These are phyloP conservation scores for Naegleria lovaniensis DNA, from an alignment of 208 protist genomes.

Conservation along the genomic window DNA sequence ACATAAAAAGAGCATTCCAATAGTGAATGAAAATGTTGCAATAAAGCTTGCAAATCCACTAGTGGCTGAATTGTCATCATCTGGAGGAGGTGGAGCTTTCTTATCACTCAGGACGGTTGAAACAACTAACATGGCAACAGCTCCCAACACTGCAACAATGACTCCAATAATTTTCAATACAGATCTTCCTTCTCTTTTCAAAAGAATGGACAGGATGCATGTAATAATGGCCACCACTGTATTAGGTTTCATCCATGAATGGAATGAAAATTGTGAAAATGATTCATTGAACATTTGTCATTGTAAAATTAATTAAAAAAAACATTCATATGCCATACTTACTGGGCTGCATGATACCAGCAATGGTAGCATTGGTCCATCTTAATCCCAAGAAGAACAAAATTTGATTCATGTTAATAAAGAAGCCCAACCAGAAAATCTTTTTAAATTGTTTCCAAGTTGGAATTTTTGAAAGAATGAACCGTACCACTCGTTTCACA, in stretches of 20 bases:
- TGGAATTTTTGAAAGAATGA: not conserved
- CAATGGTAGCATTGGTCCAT: not conserved
- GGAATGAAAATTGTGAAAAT: too few species aligned
- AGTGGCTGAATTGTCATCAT: not conserved
- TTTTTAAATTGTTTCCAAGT: not conserved
- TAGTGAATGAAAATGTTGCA: not conserved
- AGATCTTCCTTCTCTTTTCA: not conserved
- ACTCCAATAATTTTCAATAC: not conserved
- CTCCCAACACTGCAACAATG: not conserved
- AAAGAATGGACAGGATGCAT: not conserved
- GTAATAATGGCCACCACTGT: not conserved
- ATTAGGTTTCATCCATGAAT: too few species aligned
- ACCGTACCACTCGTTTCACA: not conserved
- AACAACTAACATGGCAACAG: not conserved
- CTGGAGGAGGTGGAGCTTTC: not conserved
- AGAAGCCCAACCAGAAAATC: not conserved
- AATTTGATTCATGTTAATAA: not conserved
- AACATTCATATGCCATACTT: too few species aligned
- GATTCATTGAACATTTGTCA: too few species aligned
- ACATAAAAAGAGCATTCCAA: not conserved
- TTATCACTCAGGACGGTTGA: not conserved
- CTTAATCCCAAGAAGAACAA: not conserved
- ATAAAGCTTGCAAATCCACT: not conserved
- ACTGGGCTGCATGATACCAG: not conserved
- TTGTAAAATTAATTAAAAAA: too few species aligned